Evolutionary conservation across 225 moss, liverwort and hornwort species (phyloP), one percentile per base, ranked within the genome.

Genomic region (Physcomitrellopsis africana): DNA sequence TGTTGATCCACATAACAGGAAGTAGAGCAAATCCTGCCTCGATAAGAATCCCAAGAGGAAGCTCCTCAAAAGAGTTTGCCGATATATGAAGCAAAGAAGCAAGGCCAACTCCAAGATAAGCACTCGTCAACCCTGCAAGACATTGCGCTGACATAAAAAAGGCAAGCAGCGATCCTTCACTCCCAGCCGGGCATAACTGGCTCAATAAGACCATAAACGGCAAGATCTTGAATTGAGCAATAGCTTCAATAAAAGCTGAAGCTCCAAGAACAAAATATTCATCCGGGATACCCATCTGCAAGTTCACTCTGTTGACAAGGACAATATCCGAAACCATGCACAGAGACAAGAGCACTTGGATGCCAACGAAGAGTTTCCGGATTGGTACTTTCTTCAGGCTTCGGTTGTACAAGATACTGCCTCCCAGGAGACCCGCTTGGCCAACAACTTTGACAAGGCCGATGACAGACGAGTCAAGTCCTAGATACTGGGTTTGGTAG

Each of bases 401-500:
- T 9, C 75, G 69, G 62, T 79, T 85, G 78, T 92, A 95, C 0
- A 95, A 72, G 49, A 91, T 70, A 18, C 87, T 92, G 0, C 92
- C 92, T 20, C 84, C 91, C 0, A 95, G 72, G 1, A 89, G 80
- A 3, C 89, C 92, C 51, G 91, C 45, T 71, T 92, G 92, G 0
- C 94, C 94, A 14, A 95, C 89, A 20, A 95, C 92, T 67, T 91
- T 89, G n/a, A 86, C 86, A 0, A 95, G 80, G 2, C 92, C 94
- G 0, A 95, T 84, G n/a, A 89, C 92, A 0, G 89, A 85, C 0
- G 87, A 81, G 69, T 89, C 81, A 0, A 94, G 78, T 12, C 79
- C 85, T 11, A 95, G 64, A 11, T 83, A 60, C 71, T 95, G 86
- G 0, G 94, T 92, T 24, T 95, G 92, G 70, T 85, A 95, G 83